Percentiles rank a stretch among this genome's conserved stretches.
These are phyloP conservation scores for Reutealis trisperma DNA, from an alignment of 345 rosid species.

Conservation along the genomic window DNA sequence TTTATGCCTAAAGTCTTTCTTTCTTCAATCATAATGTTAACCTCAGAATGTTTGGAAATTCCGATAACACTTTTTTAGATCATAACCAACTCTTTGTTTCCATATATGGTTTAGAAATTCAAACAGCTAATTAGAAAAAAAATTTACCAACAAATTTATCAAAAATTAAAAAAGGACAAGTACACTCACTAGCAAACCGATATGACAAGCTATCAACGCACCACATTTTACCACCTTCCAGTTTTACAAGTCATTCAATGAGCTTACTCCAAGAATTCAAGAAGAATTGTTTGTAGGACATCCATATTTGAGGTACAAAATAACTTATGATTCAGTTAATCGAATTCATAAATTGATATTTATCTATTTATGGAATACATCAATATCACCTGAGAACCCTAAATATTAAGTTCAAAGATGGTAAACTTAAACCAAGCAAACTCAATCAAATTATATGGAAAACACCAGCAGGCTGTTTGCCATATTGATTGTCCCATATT, in stretches of 20 bases:
- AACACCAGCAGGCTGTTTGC: not conserved
- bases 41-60: not conserved
- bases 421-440: not conserved
- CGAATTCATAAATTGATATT: not conserved
- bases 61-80: not conserved
- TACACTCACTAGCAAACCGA: not conserved
- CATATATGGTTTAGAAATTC: not conserved
- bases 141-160: not conserved
- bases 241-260: not conserved
- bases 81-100: not conserved
- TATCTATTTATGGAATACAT: not conserved
- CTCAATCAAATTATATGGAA: not conserved
- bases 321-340: not conserved
- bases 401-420: not conserved
- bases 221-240: not conserved
- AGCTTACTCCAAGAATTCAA: conserved; percentile 1
- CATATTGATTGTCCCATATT: not conserved
- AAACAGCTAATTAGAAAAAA: not conserved
- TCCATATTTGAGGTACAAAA: not conserved
- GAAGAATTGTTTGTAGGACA: not conserved
- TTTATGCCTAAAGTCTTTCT: not conserved
- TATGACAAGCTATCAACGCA: not conserved
- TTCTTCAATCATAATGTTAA: not conserved
- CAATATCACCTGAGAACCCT: not conserved
- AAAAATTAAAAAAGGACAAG: not conserved